phyloP scores from a whole-genome alignment of 2,329 filamentous ascomycete species.

The Bimuria novae-zelandiae region DNA sequence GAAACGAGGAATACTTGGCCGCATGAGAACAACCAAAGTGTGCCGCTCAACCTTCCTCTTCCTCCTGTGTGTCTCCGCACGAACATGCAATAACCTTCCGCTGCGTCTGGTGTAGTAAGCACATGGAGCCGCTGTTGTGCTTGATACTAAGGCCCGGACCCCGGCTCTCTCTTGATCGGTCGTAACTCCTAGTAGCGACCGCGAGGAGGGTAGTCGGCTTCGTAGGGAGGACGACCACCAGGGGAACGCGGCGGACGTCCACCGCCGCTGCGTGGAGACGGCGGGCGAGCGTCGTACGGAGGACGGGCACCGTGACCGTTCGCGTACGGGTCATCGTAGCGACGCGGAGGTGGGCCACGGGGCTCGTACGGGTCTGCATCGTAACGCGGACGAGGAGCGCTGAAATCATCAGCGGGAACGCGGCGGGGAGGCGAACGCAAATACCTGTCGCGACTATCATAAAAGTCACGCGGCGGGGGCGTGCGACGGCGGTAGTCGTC shows the following conservation, averaged over 20 bases:
- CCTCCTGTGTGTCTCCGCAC: too few relatives aligned
- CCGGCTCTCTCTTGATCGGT: too few relatives aligned
- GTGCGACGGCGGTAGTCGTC: conserved; percentile 86
- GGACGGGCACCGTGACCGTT: conserved; percentile 59
- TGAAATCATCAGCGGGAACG: conserved; percentile 72
- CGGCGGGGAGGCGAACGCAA: conserved; percentile 71
- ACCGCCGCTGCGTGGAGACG: conserved; percentile 46
- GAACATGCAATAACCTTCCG: too few relatives aligned
- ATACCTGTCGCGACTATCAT: conserved; percentile 69
- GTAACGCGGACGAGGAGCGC: conserved; percentile 64
- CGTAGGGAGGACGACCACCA: conserved; percentile 65
- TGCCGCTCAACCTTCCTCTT: too few relatives aligned
- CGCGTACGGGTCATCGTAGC: conserved; percentile 63
- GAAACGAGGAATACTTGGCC: too few relatives aligned
- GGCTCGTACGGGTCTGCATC: conserved; percentile 76
- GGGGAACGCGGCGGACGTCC: conserved; percentile 50
- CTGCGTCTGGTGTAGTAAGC: too few relatives aligned
- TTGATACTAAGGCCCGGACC: too few relatives aligned
- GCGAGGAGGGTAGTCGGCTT: conserved; percentile 54
- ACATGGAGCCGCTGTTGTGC: too few relatives aligned
- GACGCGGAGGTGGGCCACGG: conserved; percentile 59
- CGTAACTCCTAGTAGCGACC: conserved; percentile 39
- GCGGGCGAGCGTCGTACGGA: conserved; percentile 55
- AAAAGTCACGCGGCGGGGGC: conserved; percentile 80
- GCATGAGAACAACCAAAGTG: too few relatives aligned